A percentile compares a stretch with the other conserved stretches of the same genome.
phyloP scores from a whole-genome alignment of 106 monocot species.

The Chionographis japonica region DNA sequence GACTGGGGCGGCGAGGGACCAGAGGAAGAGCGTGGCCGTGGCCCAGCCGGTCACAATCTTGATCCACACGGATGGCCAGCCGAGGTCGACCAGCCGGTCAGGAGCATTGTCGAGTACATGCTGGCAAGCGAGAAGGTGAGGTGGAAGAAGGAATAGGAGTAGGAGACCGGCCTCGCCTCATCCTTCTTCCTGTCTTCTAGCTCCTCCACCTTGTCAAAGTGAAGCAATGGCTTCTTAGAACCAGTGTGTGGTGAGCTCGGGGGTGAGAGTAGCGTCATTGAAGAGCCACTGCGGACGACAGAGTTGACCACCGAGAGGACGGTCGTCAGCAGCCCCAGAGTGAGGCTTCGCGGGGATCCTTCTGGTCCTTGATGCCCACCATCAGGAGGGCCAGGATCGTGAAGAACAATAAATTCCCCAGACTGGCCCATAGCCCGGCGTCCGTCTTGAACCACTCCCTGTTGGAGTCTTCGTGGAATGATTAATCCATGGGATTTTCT shows the following conservation, averaged over 20 bases:
- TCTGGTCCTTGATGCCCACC: conserved; percentile 92
- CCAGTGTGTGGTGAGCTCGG: conserved; percentile 79
- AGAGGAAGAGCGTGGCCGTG: conserved; percentile 79
- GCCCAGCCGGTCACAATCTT: conserved; percentile 88
- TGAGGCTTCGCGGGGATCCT: conserved; percentile 88
- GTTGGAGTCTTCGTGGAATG: conserved; percentile 86
- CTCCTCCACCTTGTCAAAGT: conserved; percentile 72
- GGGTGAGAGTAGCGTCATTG: conserved; percentile 73
- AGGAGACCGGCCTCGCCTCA: conserved; percentile 56
- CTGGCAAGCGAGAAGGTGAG: conserved; percentile 97
- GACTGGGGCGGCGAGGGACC: conserved; percentile 88
- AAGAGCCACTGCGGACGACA: conserved; percentile 98
- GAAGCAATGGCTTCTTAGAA: conserved; percentile 76
- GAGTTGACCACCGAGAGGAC: conserved; percentile 95
- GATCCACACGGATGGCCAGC: conserved; percentile 98
- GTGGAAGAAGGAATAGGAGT: conserved; percentile 98
- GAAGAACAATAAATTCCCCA: conserved; percentile 96
- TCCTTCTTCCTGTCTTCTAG: conserved; percentile 75
- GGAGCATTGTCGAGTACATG: conserved; percentile 98
- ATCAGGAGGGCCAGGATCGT: conserved; percentile 74
- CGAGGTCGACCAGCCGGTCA: conserved; percentile 99
- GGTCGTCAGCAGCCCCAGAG: conserved; percentile 82
- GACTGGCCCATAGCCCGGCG: conserved; percentile 86
- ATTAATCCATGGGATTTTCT: conserved; percentile 94
- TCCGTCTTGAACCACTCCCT: conserved; percentile 99